phyloP scores from a whole-genome alignment of 1,284 basidiomycete species.

The Trametes polyzona region DNA sequence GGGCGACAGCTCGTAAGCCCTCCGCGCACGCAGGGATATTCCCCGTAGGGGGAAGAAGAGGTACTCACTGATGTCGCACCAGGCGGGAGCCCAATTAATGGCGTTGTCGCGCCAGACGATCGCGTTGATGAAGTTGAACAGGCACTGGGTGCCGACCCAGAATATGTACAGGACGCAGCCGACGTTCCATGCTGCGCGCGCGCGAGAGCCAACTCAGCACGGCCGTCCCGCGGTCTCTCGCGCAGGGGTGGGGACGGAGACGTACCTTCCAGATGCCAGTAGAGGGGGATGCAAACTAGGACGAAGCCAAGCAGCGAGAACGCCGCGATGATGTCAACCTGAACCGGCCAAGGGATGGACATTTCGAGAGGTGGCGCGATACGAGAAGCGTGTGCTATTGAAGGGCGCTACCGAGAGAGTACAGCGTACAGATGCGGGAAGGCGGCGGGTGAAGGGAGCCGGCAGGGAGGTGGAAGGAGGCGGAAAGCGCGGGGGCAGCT shows the following conservation, averaged over 20 bases:
- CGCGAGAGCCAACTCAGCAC: background rate
- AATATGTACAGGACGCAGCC: conserved; percentile 69
- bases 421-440: conserved; percentile 18
- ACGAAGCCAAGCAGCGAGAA: conserved; percentile 23
- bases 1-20: background rate
- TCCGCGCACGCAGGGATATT: no score
- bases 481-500: no score
- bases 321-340: conserved; percentile 24
- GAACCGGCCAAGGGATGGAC: conserved; percentile 20
- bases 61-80: conserved; percentile 77
- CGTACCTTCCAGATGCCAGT: conserved; percentile 62
- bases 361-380: conserved; percentile 11
- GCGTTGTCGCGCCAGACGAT: conserved; percentile 68
- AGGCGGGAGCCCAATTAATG: conserved; percentile 60
- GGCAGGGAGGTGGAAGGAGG: conserved; percentile 13
- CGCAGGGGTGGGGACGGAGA: background rate
- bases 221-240: background rate
- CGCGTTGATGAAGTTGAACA: conserved; percentile 64
- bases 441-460: conserved; percentile 1
- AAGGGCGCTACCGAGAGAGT: conserved; percentile 18
- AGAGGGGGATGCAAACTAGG: conserved; percentile 47
- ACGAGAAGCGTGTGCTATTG: conserved; percentile 10
- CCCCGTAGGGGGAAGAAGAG: background rate
- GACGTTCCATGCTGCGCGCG: conserved; percentile 43
- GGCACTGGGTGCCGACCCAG: conserved; percentile 60